Conservation (phyloP, 2,329 filamentous ascomycete species). For the Trichoderma citrinoviride region DNA sequence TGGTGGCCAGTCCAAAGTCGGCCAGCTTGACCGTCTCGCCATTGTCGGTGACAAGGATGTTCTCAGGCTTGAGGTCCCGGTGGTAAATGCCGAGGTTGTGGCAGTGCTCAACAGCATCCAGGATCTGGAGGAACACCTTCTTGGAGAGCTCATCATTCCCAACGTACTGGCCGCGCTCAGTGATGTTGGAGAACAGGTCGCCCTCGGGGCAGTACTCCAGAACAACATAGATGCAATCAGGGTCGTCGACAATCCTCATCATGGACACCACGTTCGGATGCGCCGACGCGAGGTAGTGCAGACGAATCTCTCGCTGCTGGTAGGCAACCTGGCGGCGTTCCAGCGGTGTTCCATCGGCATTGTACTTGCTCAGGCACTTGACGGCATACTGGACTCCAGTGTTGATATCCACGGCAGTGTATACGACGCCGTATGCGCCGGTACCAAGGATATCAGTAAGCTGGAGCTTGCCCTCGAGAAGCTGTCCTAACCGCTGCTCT, state of each 20-base stretch:
- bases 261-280: slow-evolving; percentile 94
- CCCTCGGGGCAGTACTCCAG: slow-evolving; percentile 97
- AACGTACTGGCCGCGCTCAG: slow-evolving; percentile 88
- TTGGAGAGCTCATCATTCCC: slow-evolving; percentile 87
- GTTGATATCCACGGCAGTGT: slow-evolving; percentile 80
- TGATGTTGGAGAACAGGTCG: slow-evolving; percentile 96
- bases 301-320: slow-evolving; percentile 87
- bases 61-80: slow-evolving; percentile 96
- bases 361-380: slow-evolving; percentile 93
- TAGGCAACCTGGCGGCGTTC: slow-evolving; percentile 84
- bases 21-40: slow-evolving; percentile 92
- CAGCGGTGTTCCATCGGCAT: slow-evolving; percentile 65
- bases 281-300: slow-evolving; percentile 84
- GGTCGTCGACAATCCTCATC: slow-evolving; percentile 86
- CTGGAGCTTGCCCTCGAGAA: slow-evolving; percentile 79
- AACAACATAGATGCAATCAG: slow-evolving; percentile 92
- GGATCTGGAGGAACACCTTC: slow-evolving; percentile 86
- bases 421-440: slow-evolving; percentile 95
- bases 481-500: slow-evolving; percentile 80
- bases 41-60: slow-evolving; percentile 86
- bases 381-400: slow-evolving; percentile 85
- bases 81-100: slow-evolving; percentile 94
- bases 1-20: slow-evolving; percentile 93
- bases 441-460: slow-evolving; percentile 83
- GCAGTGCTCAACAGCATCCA: slow-evolving; percentile 96